These are phyloP conservation scores for Marchantia polymorpha DNA, from an alignment of 225 moss, liverwort and hornwort species.

Conservation along the genomic window DNA sequence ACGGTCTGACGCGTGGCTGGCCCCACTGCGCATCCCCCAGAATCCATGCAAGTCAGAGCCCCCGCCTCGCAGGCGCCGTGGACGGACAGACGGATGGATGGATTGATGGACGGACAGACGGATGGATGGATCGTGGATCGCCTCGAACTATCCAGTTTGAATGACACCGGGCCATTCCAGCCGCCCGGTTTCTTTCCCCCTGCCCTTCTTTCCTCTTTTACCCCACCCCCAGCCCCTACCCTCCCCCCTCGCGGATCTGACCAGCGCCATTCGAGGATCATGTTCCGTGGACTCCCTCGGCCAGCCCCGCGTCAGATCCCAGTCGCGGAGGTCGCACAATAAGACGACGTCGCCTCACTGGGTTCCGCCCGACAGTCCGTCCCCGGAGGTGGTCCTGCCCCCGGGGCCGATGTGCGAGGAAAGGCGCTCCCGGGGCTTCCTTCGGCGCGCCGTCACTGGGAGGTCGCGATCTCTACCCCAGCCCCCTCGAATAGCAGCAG, in stretches of 20 bases:
- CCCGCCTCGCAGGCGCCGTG: too few relatives aligned
- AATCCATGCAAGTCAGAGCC: background rate
- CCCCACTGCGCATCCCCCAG: background rate
- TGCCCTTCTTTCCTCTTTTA: too few relatives aligned
- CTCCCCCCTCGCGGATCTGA: background rate
- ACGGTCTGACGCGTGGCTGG: background rate
- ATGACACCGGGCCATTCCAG: background rate
- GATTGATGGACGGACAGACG: background rate
- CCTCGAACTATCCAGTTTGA: background rate
- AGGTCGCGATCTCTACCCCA: background rate
- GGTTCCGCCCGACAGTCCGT: too few relatives aligned
- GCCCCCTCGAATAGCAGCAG: background rate
- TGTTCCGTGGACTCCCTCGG: background rate
- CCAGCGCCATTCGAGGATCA: background rate
- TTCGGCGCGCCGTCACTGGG: background rate
- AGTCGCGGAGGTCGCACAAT: background rate
- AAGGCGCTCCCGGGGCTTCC: background rate
- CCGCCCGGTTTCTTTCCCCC: background rate
- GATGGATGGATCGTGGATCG: background rate
- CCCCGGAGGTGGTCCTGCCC: too few relatives aligned
- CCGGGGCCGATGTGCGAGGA: background rate
- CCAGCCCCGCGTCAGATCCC: background rate
- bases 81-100: background rate
- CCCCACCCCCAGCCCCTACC: too few relatives aligned
- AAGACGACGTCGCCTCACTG: background rate